phyloP scores from a whole-genome alignment of 2,329 filamentous ascomycete species.

The Fusarium hainanense region DNA sequence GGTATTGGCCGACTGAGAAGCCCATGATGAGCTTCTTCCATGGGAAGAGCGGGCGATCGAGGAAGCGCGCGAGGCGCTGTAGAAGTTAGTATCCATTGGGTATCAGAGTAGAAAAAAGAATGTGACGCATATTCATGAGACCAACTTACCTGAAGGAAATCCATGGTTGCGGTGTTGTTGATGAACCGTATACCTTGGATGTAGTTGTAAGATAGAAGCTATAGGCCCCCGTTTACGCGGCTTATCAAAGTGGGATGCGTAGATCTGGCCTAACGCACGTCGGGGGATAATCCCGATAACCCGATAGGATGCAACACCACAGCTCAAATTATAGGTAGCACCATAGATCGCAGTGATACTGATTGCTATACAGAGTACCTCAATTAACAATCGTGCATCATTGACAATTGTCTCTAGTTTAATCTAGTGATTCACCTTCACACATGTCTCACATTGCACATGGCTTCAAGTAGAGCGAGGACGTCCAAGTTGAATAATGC shows the following conservation, averaged over 20 bases:
- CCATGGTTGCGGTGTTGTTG: conserved; percentile 52
- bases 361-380: not conserved
- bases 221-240: conserved; percentile 18
- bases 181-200: conserved; percentile 36
- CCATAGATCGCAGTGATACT: not conserved
- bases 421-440: not conserved
- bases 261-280: conserved; percentile 42
- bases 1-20: conserved; percentile 91
- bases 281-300: conserved; percentile 36
- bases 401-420: not conserved
- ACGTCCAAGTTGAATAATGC: conserved; percentile 41
- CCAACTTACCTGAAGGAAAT: conserved; percentile 58
- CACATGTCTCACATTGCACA: conserved; percentile 17
- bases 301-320: conserved; percentile 26
- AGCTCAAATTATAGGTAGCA: not conserved
- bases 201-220: conserved; percentile 40
- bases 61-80: conserved; percentile 80
- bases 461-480: conserved; percentile 14
- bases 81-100: conserved; percentile 30
- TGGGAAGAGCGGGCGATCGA: conserved; percentile 92
- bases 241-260: conserved; percentile 35
- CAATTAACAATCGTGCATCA: not conserved
- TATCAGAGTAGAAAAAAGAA: not conserved
- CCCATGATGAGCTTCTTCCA: conserved; percentile 98
- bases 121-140: not conserved